Conservation (phyloP, 768 basidiomycete species). For the Hydnum rufescens region DNA sequence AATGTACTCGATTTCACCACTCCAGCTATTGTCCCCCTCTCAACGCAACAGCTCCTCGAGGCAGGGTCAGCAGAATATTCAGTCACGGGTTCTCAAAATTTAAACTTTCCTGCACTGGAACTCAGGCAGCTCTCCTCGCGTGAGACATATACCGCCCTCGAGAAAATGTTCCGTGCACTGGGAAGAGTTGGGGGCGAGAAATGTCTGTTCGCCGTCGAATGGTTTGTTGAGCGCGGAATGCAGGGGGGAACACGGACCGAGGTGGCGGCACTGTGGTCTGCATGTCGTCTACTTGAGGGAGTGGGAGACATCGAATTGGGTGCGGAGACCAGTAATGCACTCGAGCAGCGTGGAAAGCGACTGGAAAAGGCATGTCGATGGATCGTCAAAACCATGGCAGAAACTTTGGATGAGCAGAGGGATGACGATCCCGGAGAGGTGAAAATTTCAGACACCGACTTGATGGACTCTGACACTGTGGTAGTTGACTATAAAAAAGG, state of each 20-base stretch:
- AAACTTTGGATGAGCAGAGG: slow-evolving; percentile 38
- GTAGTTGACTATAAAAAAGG: slow-evolving; percentile 48
- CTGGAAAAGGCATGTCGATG: slow-evolving; percentile 45
- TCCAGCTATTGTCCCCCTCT: slow-evolving; percentile 19
- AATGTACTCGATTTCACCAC: slow-evolving; percentile 55
- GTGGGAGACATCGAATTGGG: slow-evolving; percentile 30
- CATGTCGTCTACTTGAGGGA: slow-evolving; percentile 57
- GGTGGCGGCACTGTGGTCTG: slow-evolving; percentile 70
- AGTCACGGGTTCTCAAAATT: too few species aligned
- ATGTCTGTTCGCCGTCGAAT: slow-evolving; percentile 61
- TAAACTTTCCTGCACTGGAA: slow-evolving; percentile 40
- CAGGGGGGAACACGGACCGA: slow-evolving; percentile 28
- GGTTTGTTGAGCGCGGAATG: slow-evolving; percentile 45
- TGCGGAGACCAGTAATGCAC: slow-evolving; percentile 12
- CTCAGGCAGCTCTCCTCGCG: slow-evolving; percentile 36
- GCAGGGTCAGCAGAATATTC: too few species aligned
- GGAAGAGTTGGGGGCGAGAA: slow-evolving; percentile 49
- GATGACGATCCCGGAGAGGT: slow-evolving; percentile 5
- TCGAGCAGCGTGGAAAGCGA: slow-evolving; percentile 16
- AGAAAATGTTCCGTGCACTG: slow-evolving; percentile 51
- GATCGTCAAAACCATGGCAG: slow-evolving; percentile 41
- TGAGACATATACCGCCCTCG: slow-evolving; percentile 34
- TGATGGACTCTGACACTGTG: too few species aligned
- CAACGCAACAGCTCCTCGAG: slow-evolving; percentile 11
- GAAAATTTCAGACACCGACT: slow-evolving; percentile 17